Evolutionary conservation across 345 rosid species (phyloP).

Genomic region (Pseudoturritis turrita): DNA sequence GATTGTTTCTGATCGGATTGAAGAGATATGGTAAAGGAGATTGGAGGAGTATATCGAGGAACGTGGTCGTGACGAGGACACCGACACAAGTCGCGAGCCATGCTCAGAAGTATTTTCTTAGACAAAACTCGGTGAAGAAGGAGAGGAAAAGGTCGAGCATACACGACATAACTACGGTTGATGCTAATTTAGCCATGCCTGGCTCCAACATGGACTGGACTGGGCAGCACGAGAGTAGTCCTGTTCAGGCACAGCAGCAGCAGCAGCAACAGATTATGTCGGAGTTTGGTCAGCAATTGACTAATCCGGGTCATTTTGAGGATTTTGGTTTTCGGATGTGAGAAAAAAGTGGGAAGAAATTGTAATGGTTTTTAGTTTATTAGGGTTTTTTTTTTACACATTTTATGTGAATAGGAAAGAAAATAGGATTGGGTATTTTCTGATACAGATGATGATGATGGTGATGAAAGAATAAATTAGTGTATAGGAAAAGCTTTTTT

Average conservation of each 20-base stretch:
- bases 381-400: slow-evolving; percentile 6
- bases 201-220: slow-evolving; percentile 22
- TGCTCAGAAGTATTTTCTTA: slow-evolving; percentile 86
- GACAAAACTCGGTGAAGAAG: slow-evolving; percentile 58
- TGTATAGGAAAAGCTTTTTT: not conserved
- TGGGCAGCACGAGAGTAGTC: slow-evolving; percentile 20
- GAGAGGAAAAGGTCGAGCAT: slow-evolving; percentile 85
- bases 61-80: slow-evolving; percentile 73
- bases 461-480: slow-evolving; percentile 7
- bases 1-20: slow-evolving; percentile 69
- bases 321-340: slow-evolving; percentile 27
- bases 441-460: slow-evolving; percentile 6
- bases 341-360: not conserved
- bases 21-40: slow-evolving; percentile 70
- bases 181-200: slow-evolving; percentile 24
- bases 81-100: slow-evolving; percentile 93
- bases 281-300: slow-evolving; percentile 16
- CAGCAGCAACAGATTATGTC: slow-evolving; percentile 6
- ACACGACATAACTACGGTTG: slow-evolving; percentile 67
- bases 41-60: slow-evolving; percentile 89
- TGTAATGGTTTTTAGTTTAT: not conserved
- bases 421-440: slow-evolving; percentile 18
- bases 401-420: slow-evolving; percentile 26
- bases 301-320: slow-evolving; percentile 11
- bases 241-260: slow-evolving; percentile 14